These are phyloP conservation scores for Erodium maritimum DNA, from an alignment of 345 rosid species.

Conservation along the genomic window DNA sequence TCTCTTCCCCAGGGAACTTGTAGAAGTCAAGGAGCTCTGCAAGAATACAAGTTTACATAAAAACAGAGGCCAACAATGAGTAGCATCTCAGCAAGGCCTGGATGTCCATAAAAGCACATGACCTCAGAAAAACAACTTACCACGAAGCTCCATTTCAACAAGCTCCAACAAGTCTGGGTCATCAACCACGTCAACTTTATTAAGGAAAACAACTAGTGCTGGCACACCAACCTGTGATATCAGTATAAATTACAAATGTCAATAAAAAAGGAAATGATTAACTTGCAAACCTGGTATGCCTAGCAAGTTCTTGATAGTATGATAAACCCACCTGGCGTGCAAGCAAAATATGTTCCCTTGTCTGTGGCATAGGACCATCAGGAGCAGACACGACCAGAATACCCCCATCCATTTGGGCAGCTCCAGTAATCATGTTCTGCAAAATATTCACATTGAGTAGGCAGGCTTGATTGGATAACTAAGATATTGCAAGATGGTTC, in stretches of 20 bases:
- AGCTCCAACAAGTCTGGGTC: conserved; percentile 87
- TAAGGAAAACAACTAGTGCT: conserved; percentile 67
- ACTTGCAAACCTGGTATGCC: conserved; percentile 1
- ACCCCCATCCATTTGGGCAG: conserved; percentile 99
- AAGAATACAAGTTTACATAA: conserved; percentile 14
- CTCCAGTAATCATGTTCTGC: conserved; percentile 99
- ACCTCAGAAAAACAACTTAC: conserved; percentile 33
- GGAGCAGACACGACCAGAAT: conserved; percentile 96
- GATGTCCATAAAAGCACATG: not conserved
- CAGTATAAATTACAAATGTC: not conserved
- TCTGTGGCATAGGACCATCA: conserved; percentile 99
- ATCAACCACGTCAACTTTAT: conserved; percentile 87
- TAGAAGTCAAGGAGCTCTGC: conserved; percentile 95
- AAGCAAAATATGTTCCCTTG: conserved; percentile 88
- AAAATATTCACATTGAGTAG: conserved; percentile 9
- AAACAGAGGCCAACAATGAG: too few relatives aligned
- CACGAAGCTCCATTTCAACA: conserved; percentile 98
- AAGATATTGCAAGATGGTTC: not conserved
- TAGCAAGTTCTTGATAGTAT: conserved; percentile 1
- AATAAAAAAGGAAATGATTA: not conserved
- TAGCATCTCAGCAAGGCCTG: not conserved
- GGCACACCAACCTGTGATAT: conserved; percentile 81
- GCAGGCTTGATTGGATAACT: not conserved
- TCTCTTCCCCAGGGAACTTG: conserved; percentile 99
- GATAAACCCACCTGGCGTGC: conserved; percentile 72